Evolutionary conservation across 257 asterid species (phyloP).

Genomic region (Anisodus tanguticus): DNA sequence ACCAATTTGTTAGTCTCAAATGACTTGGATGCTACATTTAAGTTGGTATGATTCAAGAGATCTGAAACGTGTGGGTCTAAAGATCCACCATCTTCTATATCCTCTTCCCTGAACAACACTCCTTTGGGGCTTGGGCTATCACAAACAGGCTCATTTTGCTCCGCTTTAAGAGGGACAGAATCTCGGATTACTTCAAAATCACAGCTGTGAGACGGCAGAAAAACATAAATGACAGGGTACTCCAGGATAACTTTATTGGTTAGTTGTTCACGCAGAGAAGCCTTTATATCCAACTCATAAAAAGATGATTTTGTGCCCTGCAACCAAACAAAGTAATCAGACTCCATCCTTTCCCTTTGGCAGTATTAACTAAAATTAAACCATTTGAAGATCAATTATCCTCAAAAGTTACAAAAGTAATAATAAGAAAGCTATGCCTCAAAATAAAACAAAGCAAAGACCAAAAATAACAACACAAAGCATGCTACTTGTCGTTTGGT

Average conservation of each 20-base stretch:
- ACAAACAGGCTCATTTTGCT: constrained; percentile 40
- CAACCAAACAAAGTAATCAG: constrained; percentile 19
- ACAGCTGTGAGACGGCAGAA: constrained; percentile 66
- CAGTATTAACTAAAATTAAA: not conserved
- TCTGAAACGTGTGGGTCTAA: constrained; percentile 52
- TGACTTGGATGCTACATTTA: not conserved
- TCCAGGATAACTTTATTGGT: constrained; percentile 63
- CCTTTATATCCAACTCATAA: constrained; percentile 53
- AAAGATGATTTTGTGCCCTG: constrained; percentile 72
- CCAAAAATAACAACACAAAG: not conserved
- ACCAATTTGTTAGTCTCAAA: constrained; percentile 31
- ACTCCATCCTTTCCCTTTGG: not conserved
- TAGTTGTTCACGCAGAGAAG: constrained; percentile 66
- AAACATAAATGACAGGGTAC: constrained; percentile 80
- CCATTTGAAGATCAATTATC: not conserved
- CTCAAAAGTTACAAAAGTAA: not conserved
- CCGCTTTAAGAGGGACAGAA: constrained; percentile 37
- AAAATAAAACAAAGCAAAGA: not conserved
- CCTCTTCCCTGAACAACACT: constrained; percentile 67
- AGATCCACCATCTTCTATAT: constrained; percentile 51
- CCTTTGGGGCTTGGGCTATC: constrained; percentile 52
- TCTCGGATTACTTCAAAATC: constrained; percentile 62
- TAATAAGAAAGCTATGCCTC: not conserved
- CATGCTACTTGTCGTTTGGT: not conserved
- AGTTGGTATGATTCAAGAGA: constrained; percentile 41